Evolutionary conservation across 257 asterid species (phyloP), one percentile per base, ranked within the genome.

Genomic region (Solanum virginianum): DNA sequence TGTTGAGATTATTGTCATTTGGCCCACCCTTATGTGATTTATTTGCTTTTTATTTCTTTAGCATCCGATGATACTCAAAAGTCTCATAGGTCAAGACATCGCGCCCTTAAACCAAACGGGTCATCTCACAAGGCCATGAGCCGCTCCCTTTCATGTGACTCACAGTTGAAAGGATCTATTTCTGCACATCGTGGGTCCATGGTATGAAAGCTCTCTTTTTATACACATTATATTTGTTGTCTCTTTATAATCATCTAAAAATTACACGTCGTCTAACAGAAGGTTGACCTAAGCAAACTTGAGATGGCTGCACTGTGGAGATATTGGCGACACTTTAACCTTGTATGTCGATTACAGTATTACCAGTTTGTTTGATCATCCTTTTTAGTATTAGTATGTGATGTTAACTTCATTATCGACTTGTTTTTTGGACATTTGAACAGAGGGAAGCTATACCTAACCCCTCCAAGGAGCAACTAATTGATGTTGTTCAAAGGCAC

Each of bases 401-500:
- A 5, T 32, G 3, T 45, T 18, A 70, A 49, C 85, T 14, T 5
- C 49, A 22, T 18, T 66, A 6, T 45, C 17, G 17, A 36, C 13
- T 68, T 68, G 12, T 41, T 17, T 51, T 53, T 60, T 29, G 63
- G 47, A 10, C 11, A 77, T 24, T 7, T 85, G 32, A 24, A 53
- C 71, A 96, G 99, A 96, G 92, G 88, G 98, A 92, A 77, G 92
- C 86, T 51, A 89, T 87, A 72, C 95, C 96, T 84, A 96, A 93
- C 92, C 95, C 94, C 18, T 92, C 98, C 0, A 93, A 91, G 87
- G 98, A 96, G 91, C 99, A 96, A 84, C 91, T 94, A 16, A 90
- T 96, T 10, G 95, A 93, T n/a, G 93, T 93, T 43, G 99, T 96
- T 86, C 97, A 96, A 88, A 89, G 93, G 92, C 99, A 96, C 91